Conservation (phyloP, 352 stramenopile species). For the Pelagophyceae sp. region DNA sequence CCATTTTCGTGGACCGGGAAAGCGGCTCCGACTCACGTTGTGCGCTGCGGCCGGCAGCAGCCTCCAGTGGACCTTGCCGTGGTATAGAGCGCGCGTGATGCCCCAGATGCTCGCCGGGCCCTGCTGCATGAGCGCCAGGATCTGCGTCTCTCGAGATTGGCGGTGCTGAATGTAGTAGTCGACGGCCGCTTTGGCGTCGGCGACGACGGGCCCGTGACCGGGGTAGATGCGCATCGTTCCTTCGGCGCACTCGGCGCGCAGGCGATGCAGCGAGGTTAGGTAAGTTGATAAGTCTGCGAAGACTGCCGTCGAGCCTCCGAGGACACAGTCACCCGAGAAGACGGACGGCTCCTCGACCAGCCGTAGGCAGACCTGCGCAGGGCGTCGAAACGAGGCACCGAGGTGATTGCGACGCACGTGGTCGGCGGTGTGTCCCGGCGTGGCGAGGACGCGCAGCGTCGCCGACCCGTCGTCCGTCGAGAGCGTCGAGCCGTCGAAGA, state of each 20-base stretch:
- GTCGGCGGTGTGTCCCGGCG: conserved; percentile 65
- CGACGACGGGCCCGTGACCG: neutral
- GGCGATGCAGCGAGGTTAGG: conserved; percentile 53
- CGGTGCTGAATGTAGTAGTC: no score
- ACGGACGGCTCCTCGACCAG: conserved; percentile 44
- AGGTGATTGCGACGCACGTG: conserved; percentile 63
- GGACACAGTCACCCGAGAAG: conserved; percentile 66
- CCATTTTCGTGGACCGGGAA: no score
- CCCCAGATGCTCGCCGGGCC: no score
- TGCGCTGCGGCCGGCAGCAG: no score
- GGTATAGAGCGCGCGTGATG: no score
- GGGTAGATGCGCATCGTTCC: neutral
- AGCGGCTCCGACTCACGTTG: no score
- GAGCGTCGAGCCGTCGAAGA: conserved; percentile 33
- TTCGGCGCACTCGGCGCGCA: conserved; percentile 32
- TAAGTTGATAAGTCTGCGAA: conserved; percentile 65
- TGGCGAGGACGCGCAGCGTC: conserved; percentile 52
- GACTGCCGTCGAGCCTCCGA: conserved; percentile 63
- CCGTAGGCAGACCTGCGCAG: no score
- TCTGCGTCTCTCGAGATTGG: no score
- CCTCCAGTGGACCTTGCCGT: no score
- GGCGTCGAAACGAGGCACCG: no score
- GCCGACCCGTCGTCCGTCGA: conserved; percentile 25
- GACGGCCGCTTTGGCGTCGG: no score
- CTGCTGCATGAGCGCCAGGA: no score